These are phyloP conservation scores for Penicillium pulvis DNA, from an alignment of 495 filamentous ascomycete genomes.

Conservation along the genomic window DNA sequence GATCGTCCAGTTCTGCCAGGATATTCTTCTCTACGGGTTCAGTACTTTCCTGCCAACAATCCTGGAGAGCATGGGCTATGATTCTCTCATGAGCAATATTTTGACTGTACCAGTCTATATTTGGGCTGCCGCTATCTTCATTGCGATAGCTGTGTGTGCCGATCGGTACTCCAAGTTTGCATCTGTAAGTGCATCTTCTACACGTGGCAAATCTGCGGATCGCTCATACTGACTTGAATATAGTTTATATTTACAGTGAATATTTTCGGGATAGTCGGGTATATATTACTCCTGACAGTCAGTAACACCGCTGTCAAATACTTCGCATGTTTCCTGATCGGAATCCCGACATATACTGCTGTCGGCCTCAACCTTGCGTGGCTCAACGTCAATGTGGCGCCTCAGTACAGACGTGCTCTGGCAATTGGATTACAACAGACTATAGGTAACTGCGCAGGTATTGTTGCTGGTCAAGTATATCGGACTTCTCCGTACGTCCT, in stretches of 20 bases:
- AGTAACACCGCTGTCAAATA: constrained; percentile 49
- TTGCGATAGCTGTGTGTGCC: constrained; percentile 43
- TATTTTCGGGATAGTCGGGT: constrained; percentile 52
- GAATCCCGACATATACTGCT: constrained; percentile 51
- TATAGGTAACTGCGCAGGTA: constrained; percentile 58
- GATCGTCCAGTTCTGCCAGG: constrained; percentile 53
- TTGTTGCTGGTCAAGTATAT: constrained; percentile 57
- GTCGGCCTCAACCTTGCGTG: constrained; percentile 57
- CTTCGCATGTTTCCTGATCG: constrained; percentile 58
- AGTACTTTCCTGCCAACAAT: constrained; percentile 62
- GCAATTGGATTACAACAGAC: constrained; percentile 61
- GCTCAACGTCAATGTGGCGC: constrained; percentile 60
- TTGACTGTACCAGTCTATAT: constrained; percentile 49
- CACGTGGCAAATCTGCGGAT: not conserved
- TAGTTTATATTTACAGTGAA: constrained; percentile 45
- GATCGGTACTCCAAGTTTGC: constrained; percentile 44
- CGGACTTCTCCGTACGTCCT: constrained; percentile 51
- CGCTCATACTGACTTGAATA: constrained; percentile 12
- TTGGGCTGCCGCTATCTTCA: constrained; percentile 43
- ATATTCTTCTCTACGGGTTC: constrained; percentile 61
- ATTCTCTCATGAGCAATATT: constrained; percentile 48
- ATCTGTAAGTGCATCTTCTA: constrained; percentile 19
- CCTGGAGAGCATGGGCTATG: constrained; percentile 52
- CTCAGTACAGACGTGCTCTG: constrained; percentile 57
- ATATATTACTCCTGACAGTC: constrained; percentile 50